Base-by-base conservation (phyloP, 768 basidiomycete genomes). In the Lentinula lateritia region DNA sequence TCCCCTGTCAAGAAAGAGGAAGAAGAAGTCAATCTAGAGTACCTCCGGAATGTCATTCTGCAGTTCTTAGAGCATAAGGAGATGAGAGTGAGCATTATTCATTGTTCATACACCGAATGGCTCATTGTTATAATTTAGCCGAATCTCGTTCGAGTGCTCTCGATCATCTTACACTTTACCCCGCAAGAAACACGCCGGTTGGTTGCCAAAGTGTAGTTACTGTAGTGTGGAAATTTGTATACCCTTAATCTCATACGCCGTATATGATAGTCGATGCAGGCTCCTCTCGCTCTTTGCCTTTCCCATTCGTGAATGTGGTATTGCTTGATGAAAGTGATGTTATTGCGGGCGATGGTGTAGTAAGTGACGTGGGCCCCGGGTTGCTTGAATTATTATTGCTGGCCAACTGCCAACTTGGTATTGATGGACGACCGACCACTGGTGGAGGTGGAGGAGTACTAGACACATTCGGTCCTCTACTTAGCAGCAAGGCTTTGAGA, bases 61-160 rank as follows among this genome's bases (percentile, higher is more conserved):
- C 97, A 98, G 72, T 99, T 99, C 77, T 79, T 99, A 54, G 97
- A 99, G 71, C 92, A 98, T 75, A 95, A 96, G 71, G 95, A 98
- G 73, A 98, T 98, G 95, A 83, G 97, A 75, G 95, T 95, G 69
- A 71, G 92, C 23, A 39, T 13, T 57, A 6, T 42, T 28, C 20
- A 45, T 32, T 3, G 2, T 28, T 28, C 28, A 3, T 28, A 28
- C 3, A 50, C n/a, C 20, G 35, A 55, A 35, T 34, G 43, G 57
- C 64, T 54, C 48, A 53, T 9, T 50, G 15, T 63, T 32, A 39
- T 23, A 15, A 59, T 42, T 9, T 62, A 94, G 90, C 92, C 94
- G 0, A 92, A 94, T 67, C 85, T 99, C 36, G 86, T 98, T 32
- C 84, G 89, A 59, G 95, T 99, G 2, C 72, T 98, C 46, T 94